Evolutionary conservation across 2,329 filamentous ascomycete genomes (phyloP), one percentile per base, ranked within the genome.

Genomic region (Eutypella sp.): DNA sequence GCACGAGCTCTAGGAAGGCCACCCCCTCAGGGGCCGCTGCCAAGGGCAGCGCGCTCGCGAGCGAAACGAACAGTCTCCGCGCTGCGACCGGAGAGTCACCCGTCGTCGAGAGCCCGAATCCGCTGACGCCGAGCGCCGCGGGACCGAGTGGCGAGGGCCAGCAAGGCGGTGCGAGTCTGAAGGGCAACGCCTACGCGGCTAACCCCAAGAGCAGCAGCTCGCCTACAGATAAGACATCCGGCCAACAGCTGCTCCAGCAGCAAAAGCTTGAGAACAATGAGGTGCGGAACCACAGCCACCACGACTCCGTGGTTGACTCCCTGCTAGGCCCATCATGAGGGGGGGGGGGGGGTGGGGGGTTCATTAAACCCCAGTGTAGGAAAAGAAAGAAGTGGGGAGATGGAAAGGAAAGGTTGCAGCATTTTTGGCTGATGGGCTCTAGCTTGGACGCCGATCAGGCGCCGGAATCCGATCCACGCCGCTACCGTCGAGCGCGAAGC

Each of bases 1-100:
- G 91, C 66, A 87, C 86, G 13, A 85, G 79, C 44, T 95, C 88
- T 47, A 91, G 87, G 67, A 91, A 89, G 63, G 85, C 86, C 65
- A 82, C 9, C 80, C 79, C 2, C 75, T 81, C 19, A 39, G 63
- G 67, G n/a, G 55, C 47, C 8, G 54, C 57, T 31, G 67, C 70
- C 29, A 76, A 75, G 59, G 75, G 73, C 43, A 79, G 73, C 45
- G 74, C 74, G 31, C 58, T 77, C 22, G 74, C 73, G 20, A 80
- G 77, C 57, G 78, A 81, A 64, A 80, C 79, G 4, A 81, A 79
- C 56, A 81, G 78, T 34, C 60, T 82, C 16, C 73, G 75, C 11
- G 75, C 73, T 7, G 71, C 65, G 27, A 64, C 71, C 15, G 64
- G 71, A n/a, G 67, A 67, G 10, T 64, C 64, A 31, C 61, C 65